Percentiles rank a stretch among this genome's conserved stretches.
Evolutionary conservation across 2,329 filamentous ascomycete species (phyloP).

Genomic region (Calonectria honghensis): DNA sequence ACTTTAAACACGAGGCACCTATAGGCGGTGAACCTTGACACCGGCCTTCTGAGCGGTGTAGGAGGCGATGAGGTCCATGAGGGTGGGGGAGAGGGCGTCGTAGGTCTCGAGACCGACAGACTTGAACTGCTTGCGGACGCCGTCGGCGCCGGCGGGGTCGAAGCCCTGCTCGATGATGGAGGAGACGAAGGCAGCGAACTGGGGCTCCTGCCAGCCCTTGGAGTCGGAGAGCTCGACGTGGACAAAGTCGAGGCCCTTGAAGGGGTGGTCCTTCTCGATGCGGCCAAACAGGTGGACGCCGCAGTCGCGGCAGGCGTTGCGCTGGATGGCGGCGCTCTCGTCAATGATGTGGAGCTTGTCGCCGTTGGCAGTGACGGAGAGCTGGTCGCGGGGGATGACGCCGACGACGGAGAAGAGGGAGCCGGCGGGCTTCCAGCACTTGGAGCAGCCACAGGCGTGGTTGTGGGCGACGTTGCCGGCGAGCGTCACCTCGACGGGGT

Average conservation of each 20-base stretch:
- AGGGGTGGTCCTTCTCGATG: slow-evolving; percentile 78
- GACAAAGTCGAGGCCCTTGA: slow-evolving; percentile 82
- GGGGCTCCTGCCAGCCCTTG: slow-evolving; percentile 82
- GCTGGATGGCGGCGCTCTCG: slow-evolving; percentile 73
- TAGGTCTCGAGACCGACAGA: slow-evolving; percentile 76
- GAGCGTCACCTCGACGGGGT: slow-evolving; percentile 76
- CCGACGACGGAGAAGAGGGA: slow-evolving; percentile 79
- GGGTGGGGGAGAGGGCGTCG: slow-evolving; percentile 75
- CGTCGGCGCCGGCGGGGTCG: slow-evolving; percentile 71
- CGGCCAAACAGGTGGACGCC: slow-evolving; percentile 78
- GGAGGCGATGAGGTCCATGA: slow-evolving; percentile 78
- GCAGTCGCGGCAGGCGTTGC: slow-evolving; percentile 77
- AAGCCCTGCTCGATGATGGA: slow-evolving; percentile 82
- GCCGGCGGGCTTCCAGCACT: slow-evolving; percentile 81
- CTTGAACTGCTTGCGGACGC: slow-evolving; percentile 72
- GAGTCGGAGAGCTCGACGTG: slow-evolving; percentile 76
- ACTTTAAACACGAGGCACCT: slow-evolving; percentile 2
- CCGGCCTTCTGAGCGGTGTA: slow-evolving; percentile 70
- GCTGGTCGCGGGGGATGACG: slow-evolving; percentile 73
- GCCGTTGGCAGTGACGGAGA: slow-evolving; percentile 74
- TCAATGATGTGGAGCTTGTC: slow-evolving; percentile 76
- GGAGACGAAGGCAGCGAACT: slow-evolving; percentile 81
- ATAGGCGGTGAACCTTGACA: slow-evolving; percentile 34
- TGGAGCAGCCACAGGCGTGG: slow-evolving; percentile 82
- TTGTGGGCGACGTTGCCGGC: slow-evolving; percentile 78